Base-by-base conservation (phyloP, 2,329 filamentous ascomycete genomes). In the Ceratocystis eucalypticola region DNA sequence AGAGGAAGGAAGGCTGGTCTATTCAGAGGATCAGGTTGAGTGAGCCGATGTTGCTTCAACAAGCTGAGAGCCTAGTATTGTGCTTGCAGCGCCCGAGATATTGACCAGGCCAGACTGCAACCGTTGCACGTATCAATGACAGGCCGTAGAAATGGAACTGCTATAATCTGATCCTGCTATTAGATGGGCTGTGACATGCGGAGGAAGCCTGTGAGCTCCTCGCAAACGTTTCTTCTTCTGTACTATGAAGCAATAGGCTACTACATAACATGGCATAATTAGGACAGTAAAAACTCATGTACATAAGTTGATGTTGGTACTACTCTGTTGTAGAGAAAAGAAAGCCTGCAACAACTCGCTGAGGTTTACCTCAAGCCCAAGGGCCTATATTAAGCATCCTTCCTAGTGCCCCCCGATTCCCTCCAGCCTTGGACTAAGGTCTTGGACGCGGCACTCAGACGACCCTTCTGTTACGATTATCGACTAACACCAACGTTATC, bases 321-420 rank as follows among this genome's bases (percentile, higher is more conserved):
- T 53, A 53, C 20, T 8, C 48, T 22, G 37, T 41, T 15, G 48
- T 25, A 53, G 20, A 28, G 25, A 20, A 59, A 59, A 59, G 15
- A 25, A 25, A 53, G 48, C 48, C 48, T 25, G 20, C 25, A n/a
- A 15, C 28, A 30, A 33, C 7, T 30, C 28, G 33, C 28, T 10
- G 12, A 59, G n/a, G 37, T 15, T n/a, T 28, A 30, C 25, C 17
- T 20, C 5, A 59, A 28, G 37, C 3, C 53, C 25, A 10, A 57
- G 22, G 1, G 53, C 25, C 53, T 59, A 59, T 59, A 59, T 59
- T 59, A 59, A 59, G 53, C 53, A 59, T 50, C 46, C 22, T 22
- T n/a, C 46, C n/a, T 50, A 37, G 33, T 37, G 33, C 33, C 33
- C 22, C 17, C 50, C 50, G 5, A 5, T 20, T 28, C 25, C 53